Evolutionary conservation across 2,329 filamentous ascomycete species (phyloP).

Genomic region (Colletotrichum gloeosporioides): DNA sequence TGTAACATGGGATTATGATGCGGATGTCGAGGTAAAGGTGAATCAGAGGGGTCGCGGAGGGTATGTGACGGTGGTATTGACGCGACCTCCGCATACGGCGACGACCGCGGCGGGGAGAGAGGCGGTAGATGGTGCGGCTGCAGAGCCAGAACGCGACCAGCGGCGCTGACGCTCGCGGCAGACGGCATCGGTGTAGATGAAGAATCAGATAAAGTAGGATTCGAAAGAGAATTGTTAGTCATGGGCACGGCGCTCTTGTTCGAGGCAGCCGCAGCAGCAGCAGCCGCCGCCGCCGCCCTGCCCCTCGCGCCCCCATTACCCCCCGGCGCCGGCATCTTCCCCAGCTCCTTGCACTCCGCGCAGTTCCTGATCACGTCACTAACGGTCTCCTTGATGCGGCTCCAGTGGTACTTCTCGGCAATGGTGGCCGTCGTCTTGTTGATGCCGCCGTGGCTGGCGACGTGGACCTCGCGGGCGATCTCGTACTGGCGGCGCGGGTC

Average conservation of each 20-base stretch:
- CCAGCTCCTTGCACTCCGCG: slow-evolving; percentile 82
- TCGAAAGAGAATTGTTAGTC: not conserved
- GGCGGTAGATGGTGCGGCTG: slow-evolving; percentile 29
- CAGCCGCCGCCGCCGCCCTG: not conserved
- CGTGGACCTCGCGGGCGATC: slow-evolving; percentile 80
- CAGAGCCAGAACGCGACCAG: slow-evolving; percentile 19
- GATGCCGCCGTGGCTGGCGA: slow-evolving; percentile 83
- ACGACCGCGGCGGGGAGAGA: slow-evolving; percentile 26
- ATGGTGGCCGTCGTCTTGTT: slow-evolving; percentile 98
- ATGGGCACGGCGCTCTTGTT: not conserved
- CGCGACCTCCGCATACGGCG: slow-evolving; percentile 56
- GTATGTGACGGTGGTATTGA: slow-evolving; percentile 43
- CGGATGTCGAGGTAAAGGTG: slow-evolving; percentile 28
- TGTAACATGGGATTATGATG: slow-evolving; percentile 40
- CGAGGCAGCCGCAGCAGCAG: not conserved
- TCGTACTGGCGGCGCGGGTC: slow-evolving; percentile 91
- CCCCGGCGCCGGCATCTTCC: slow-evolving; percentile 53
- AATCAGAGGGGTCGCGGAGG: slow-evolving; percentile 32
- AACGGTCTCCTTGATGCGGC: slow-evolving; percentile 96
- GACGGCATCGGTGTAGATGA: not conserved
- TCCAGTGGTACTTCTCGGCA: slow-evolving; percentile 95
- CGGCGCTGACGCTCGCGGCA: slow-evolving; percentile 13
- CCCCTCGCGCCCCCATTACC: slow-evolving; percentile 3
- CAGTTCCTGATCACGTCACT: slow-evolving; percentile 94
- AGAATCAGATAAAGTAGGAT: not conserved